Evolutionary conservation across 108 stramenopile species (phyloP).

Genomic region (Cylindrotheca closterium): DNA sequence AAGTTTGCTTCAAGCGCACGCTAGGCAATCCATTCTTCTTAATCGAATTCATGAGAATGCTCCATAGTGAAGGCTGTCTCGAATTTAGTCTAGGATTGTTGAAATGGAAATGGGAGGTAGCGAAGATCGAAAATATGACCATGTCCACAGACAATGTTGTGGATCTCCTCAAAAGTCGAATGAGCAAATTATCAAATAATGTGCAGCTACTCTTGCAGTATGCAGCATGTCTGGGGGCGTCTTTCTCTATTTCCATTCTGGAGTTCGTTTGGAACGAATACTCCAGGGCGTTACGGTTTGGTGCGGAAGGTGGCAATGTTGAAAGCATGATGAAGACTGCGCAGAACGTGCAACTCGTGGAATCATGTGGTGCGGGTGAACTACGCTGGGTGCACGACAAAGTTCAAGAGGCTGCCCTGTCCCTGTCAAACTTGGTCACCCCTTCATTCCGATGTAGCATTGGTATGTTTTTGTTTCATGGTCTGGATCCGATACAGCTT

Average conservation of each 20-base stretch:
- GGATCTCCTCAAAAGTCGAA: slow-evolving; percentile 2
- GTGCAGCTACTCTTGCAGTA: not conserved
- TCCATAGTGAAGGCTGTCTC: not conserved
- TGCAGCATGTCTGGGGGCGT: slow-evolving; percentile 7
- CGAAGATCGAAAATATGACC: not conserved
- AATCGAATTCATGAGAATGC: not conserved
- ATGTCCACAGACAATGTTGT: slow-evolving; percentile 7
- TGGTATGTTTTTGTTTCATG: not conserved
- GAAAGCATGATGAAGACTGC: not conserved
- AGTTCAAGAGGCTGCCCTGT: slow-evolving; percentile 24
- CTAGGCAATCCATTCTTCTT: slow-evolving; percentile 5
- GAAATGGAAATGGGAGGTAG: slow-evolving; percentile 12
- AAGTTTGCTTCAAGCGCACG: slow-evolving; percentile 1
- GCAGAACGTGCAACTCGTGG: too few species aligned
- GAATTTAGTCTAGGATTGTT: too few species aligned
- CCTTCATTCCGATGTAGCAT: not conserved
- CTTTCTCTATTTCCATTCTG: not conserved
- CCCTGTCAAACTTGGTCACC: not conserved
- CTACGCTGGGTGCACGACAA: slow-evolving; percentile 26
- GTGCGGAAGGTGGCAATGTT: not conserved
- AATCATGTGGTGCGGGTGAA: too few species aligned
- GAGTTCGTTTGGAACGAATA: not conserved
- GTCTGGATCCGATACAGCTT: not conserved
- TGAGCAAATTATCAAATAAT: slow-evolving; percentile 3
- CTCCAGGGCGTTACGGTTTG: too few species aligned